Conservation (phyloP, 2,329 filamentous ascomycete genomes). For the Colletotrichum magnum region DNA sequence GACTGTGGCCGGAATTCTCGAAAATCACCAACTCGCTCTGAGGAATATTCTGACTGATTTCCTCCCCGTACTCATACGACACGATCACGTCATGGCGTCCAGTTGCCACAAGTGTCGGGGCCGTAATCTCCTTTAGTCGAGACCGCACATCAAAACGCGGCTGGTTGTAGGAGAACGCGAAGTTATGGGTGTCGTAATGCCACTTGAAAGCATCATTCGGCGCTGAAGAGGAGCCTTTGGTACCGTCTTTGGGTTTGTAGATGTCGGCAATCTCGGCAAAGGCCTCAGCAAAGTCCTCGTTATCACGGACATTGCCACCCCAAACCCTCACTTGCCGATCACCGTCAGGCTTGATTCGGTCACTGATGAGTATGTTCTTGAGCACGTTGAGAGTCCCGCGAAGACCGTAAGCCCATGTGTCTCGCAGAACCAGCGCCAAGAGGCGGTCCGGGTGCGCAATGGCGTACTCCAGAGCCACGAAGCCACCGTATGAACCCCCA, state of each 20-base stretch:
- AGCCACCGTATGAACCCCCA: slow-evolving; percentile 45
- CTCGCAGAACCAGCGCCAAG: slow-evolving; percentile 43
- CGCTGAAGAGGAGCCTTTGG: too few species aligned
- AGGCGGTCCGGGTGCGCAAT: slow-evolving; percentile 41
- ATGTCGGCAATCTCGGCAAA: slow-evolving; percentile 42
- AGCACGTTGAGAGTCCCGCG: slow-evolving; percentile 36
- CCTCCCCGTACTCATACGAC: slow-evolving; percentile 42
- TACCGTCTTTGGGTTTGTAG: slow-evolving; percentile 32
- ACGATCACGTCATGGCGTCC: slow-evolving; percentile 44
- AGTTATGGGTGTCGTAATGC: slow-evolving; percentile 45
- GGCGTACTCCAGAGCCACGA: slow-evolving; percentile 44
- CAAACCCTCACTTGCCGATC: slow-evolving; percentile 43
- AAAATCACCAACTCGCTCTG: slow-evolving; percentile 43
- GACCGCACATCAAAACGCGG: slow-evolving; percentile 44
- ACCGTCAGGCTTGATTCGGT: slow-evolving; percentile 39
- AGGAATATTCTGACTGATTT: slow-evolving; percentile 40
- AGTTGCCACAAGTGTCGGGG: slow-evolving; percentile 42
- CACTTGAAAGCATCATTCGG: slow-evolving; percentile 6
- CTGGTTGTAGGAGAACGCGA: slow-evolving; percentile 43
- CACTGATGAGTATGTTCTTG: slow-evolving; percentile 35
- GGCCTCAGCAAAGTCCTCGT: slow-evolving; percentile 40
- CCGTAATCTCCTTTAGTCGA: slow-evolving; percentile 39
- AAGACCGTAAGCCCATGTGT: slow-evolving; percentile 43
- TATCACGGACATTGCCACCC: slow-evolving; percentile 40
- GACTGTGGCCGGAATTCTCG: slow-evolving; percentile 44